Conservation (phyloP, 73 alveolate species). For the Paramecium tetraurelia region DNA sequence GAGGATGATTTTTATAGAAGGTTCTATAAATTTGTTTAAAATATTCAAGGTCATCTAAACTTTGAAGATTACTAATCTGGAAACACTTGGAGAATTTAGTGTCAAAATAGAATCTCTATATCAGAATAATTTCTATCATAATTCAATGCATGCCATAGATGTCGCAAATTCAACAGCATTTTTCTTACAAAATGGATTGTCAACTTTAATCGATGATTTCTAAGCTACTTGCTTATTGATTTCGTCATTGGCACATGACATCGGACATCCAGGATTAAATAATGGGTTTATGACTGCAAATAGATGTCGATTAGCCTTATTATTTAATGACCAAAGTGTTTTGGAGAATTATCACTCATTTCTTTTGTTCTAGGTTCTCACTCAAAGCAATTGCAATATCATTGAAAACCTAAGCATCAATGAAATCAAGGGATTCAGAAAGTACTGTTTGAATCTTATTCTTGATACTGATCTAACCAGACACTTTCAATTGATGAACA, state of each 20-base stretch:
- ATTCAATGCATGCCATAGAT: slow-evolving; percentile 49
- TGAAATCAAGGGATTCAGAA: slow-evolving; percentile 40
- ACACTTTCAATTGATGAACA: slow-evolving; percentile 28
- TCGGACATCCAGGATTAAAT: slow-evolving; percentile 76
- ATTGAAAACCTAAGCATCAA: background rate
- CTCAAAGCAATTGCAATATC: background rate
- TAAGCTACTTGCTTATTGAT: slow-evolving; percentile 53
- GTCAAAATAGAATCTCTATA: slow-evolving; percentile 21
- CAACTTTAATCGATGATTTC: background rate
- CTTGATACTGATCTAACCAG: slow-evolving; percentile 31
- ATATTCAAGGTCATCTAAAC: background rate
- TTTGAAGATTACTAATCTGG: background rate
- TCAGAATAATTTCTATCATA: slow-evolving; percentile 15
- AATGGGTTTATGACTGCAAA: slow-evolving; percentile 61
- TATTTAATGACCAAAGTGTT: slow-evolving; percentile 69
- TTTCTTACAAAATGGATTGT: slow-evolving; percentile 36
- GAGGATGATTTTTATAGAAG: background rate
- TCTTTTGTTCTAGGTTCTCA: background rate
- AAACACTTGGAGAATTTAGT: slow-evolving; percentile 1
- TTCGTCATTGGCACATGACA: slow-evolving; percentile 59
- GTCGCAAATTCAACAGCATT: slow-evolving; percentile 44
- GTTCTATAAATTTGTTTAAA: background rate
- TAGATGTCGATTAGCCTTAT: slow-evolving; percentile 61
- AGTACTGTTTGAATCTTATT: background rate
- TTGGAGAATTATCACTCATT: slow-evolving; percentile 71